Evolutionary conservation across 148 eudicot genomes (phyloP).

Genomic region (Mesembryanthemum crystallinum): DNA sequence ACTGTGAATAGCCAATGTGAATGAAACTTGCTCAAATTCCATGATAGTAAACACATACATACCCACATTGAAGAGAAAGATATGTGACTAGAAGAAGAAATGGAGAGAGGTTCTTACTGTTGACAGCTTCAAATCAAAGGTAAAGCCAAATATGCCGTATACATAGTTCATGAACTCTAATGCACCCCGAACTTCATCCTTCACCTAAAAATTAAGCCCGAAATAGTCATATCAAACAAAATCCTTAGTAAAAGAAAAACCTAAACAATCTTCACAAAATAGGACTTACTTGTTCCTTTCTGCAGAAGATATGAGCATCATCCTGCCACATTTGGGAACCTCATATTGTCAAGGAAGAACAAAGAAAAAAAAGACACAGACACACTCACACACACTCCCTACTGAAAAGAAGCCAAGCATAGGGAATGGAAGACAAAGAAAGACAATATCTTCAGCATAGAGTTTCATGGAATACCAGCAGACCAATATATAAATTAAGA

Average conservation of each 20-base stretch:
- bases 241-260: not conserved
- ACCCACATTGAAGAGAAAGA: too few species aligned
- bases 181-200: conserved; percentile 83
- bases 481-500: not conserved
- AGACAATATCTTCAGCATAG: not conserved
- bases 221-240: conserved; percentile 8
- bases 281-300: conserved; percentile 80
- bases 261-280: conserved; percentile 19
- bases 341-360: conserved; percentile 22
- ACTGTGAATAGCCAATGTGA: too few species aligned
- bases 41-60: too few species aligned
- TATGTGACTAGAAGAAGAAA: too few species aligned
- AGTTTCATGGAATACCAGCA: not conserved
- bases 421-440: not conserved
- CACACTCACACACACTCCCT: too few species aligned
- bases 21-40: too few species aligned
- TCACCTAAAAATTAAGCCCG: conserved; percentile 55
- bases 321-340: conserved; percentile 51
- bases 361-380: too few species aligned
- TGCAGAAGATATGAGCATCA: conserved; percentile 99
- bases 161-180: conserved; percentile 66
- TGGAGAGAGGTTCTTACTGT: conserved; percentile 57
- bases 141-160: conserved; percentile 79
- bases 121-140: conserved; percentile 88
- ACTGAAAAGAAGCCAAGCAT: not conserved